Percentiles rank a stretch among this genome's conserved stretches.
Evolutionary conservation across 371 early-diverging fungal genomes (phyloP).

Genomic region (Fennellomyces sp.): DNA sequence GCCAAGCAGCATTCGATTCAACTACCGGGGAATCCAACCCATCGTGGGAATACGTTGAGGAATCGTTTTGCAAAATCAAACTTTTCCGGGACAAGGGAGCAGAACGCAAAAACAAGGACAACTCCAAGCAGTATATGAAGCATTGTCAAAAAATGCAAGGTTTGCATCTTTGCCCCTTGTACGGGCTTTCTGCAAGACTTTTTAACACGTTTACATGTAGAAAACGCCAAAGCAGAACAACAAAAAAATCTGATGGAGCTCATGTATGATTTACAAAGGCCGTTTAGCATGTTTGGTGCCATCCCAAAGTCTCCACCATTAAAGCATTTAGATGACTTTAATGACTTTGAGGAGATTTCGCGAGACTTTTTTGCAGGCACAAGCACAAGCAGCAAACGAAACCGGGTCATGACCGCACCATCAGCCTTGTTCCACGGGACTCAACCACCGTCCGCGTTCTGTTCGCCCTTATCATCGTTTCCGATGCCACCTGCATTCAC

Average conservation of each 20-base stretch:
- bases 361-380: neutral
- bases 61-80: constrained; percentile 70
- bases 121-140: constrained; percentile 58
- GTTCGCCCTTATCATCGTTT: too few relatives aligned
- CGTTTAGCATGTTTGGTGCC: constrained; percentile 34
- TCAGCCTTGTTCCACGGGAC: neutral
- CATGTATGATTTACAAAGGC: constrained; percentile 37
- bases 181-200: neutral
- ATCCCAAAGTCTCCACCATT: constrained; percentile 17
- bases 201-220: constrained; percentile 18
- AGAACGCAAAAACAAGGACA: constrained; percentile 67
- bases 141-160: constrained; percentile 58
- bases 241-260: constrained; percentile 20
- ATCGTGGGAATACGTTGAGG: constrained; percentile 42
- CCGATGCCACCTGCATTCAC: neutral
- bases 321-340: neutral
- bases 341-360: neutral
- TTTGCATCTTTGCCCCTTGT: constrained; percentile 6
- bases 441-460: neutral
- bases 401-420: neutral
- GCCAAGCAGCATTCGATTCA: neutral
- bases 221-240: neutral
- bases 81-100: constrained; percentile 81
- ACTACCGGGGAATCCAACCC: neutral
- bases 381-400: neutral